Conservation (phyloP, 2,329 filamentous ascomycete genomes). For the Alternaria longipes region DNA sequence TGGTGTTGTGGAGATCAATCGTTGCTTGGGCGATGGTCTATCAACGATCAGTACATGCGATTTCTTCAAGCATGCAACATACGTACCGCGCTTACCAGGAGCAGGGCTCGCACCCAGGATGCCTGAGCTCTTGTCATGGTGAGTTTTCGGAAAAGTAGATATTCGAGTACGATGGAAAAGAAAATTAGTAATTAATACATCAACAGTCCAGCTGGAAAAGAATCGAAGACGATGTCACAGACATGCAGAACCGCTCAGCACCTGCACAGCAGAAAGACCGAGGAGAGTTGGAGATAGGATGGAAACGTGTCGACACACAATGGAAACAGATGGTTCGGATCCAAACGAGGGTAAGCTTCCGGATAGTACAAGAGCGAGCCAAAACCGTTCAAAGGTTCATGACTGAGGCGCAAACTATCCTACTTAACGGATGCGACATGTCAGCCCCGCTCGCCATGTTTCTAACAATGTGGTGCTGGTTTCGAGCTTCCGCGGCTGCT, state of each 20-base stretch:
- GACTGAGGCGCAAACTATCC: conserved; percentile 37
- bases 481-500: conserved; percentile 43
- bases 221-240: conserved; percentile 38
- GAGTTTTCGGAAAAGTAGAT: background rate
- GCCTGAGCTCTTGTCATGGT: conserved; percentile 45
- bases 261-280: conserved; percentile 48
- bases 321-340: conserved; percentile 32
- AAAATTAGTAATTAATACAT: conserved; percentile 44
- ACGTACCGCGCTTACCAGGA: conserved; percentile 46
- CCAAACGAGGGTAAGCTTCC: conserved; percentile 41
- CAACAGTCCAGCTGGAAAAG: conserved; percentile 49
- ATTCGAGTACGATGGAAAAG: conserved; percentile 5
- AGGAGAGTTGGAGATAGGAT: conserved; percentile 35
- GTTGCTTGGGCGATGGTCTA: conserved; percentile 39
- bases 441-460: conserved; percentile 40
- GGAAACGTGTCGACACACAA: conserved; percentile 22
- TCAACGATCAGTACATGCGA: conserved; percentile 26
- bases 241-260: conserved; percentile 47
- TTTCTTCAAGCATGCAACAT: background rate
- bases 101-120: conserved; percentile 35
- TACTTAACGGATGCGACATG: conserved; percentile 37
- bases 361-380: conserved; percentile 30
- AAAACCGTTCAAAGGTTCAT: conserved; percentile 43
- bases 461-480: conserved; percentile 38
- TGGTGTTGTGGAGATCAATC: conserved; percentile 35